Evolutionary conservation across 208 protist genomes (phyloP).

Genomic region (Lotmaria passim): DNA sequence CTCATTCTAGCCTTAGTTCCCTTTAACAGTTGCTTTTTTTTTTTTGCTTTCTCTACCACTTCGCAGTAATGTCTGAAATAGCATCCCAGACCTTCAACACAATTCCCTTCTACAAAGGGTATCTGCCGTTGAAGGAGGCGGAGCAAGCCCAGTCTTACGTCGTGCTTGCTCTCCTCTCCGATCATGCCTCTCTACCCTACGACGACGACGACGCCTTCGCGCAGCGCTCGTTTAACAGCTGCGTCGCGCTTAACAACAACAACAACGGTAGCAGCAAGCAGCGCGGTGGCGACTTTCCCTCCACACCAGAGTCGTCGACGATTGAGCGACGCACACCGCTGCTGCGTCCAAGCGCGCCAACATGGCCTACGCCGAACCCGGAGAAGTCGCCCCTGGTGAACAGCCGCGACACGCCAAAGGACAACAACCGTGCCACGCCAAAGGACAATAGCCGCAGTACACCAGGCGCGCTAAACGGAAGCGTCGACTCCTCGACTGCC

Average conservation of each 20-base stretch:
- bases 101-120: constrained; percentile 77
- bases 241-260: constrained; percentile 1
- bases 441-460: constrained; percentile 21
- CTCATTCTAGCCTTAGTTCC: background rate
- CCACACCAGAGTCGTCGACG: constrained; percentile 1
- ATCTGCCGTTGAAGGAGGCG: constrained; percentile 60
- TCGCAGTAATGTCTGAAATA: constrained; percentile 41
- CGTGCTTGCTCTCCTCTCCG: constrained; percentile 45
- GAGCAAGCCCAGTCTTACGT: constrained; percentile 53
- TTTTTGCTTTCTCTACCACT: constrained; percentile 3
- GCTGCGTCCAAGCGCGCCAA: background rate
- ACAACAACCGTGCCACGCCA: constrained; percentile 10
- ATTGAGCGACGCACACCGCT: constrained; percentile 8
- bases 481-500: constrained; percentile 16
- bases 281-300: background rate
- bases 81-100: constrained; percentile 49
- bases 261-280: no score
- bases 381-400: constrained; percentile 12
- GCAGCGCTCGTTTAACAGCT: constrained; percentile 8
- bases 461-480: constrained; percentile 7
- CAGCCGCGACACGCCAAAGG: constrained; percentile 9
- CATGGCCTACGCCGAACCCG: background rate
- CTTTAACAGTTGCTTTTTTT: background rate
- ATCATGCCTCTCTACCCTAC: constrained; percentile 14
- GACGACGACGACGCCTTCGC: constrained; percentile 22